phyloP scores from a whole-genome alignment of 2,329 filamentous ascomycete genomes.

The Talaromyces sp. region DNA sequence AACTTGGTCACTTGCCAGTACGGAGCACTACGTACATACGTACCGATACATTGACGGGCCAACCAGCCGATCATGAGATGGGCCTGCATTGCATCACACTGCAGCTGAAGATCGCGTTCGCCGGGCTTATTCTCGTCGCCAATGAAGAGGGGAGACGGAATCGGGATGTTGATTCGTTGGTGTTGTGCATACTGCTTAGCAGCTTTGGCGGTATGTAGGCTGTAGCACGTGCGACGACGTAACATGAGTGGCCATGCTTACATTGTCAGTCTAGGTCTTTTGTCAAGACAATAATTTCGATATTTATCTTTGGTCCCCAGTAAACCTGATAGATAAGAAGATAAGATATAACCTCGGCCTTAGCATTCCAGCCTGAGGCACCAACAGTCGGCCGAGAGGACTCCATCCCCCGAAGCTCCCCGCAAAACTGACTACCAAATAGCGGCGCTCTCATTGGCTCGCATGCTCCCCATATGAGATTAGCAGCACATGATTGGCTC shows the following conservation, averaged over 20 bases:
- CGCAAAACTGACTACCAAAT: not conserved
- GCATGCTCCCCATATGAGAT: not conserved
- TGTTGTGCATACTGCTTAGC: not conserved
- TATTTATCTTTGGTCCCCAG: not conserved
- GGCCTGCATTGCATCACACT: conserved; percentile 6
- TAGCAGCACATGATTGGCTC: not conserved
- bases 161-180: not conserved
- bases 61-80: conserved; percentile 8
- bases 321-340: not conserved
- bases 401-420: not conserved
- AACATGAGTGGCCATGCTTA: not conserved
- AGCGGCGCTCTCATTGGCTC: not conserved
- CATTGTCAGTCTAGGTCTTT: not conserved
- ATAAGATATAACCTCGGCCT: not conserved
- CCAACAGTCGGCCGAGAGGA: conserved; percentile 12
- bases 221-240: not conserved
- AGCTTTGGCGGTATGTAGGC: not conserved
- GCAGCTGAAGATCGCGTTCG: conserved; percentile 3
- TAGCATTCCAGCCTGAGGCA: not conserved
- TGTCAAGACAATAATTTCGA: not conserved
- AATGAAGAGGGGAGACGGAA: not conserved
- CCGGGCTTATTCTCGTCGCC: not conserved
- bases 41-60: not conserved
- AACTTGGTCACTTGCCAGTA: conserved; percentile 1
- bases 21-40: not conserved